Evolutionary conservation across 371 early-diverging fungal species (phyloP).

Genomic region (Rhizomucor miehei): DNA sequence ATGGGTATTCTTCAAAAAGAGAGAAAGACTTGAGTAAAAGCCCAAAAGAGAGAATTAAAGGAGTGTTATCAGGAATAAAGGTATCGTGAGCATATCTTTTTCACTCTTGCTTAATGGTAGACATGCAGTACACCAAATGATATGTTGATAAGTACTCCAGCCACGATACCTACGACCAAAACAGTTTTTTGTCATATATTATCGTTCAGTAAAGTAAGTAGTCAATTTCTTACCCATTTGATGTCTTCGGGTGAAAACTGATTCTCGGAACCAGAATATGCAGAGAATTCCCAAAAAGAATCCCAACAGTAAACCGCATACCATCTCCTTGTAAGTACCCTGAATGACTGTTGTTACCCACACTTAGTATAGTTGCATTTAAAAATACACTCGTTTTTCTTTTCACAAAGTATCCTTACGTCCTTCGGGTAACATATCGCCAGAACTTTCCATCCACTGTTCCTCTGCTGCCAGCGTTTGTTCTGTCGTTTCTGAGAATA

Average conservation of each 20-base stretch:
- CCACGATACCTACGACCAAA: constrained; percentile 43
- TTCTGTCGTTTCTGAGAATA: constrained; percentile 25
- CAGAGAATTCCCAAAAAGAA: constrained; percentile 67
- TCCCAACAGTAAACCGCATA: constrained; percentile 62
- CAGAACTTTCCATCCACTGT: constrained; percentile 71
- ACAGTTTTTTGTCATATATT: background rate
- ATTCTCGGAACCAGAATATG: constrained; percentile 68
- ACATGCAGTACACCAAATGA: constrained; percentile 62
- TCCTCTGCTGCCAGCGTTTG: constrained; percentile 59
- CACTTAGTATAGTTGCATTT: background rate
- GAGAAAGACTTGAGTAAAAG: no score
- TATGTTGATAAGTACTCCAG: constrained; percentile 68
- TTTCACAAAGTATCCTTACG: constrained; percentile 26
- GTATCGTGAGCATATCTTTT: no score
- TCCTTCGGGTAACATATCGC: constrained; percentile 57
- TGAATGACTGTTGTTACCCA: constrained; percentile 28
- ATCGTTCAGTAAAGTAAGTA: background rate
- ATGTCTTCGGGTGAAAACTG: constrained; percentile 62
- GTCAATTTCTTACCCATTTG: constrained; percentile 53
- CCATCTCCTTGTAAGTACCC: constrained; percentile 64
- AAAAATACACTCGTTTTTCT: background rate
- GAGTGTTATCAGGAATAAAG: no score
- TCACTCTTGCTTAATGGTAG: constrained; percentile 38
- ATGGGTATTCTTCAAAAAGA: no score
- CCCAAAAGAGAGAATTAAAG: no score